Evolutionary conservation across 1,284 basidiomycete genomes (phyloP), one percentile per base, ranked within the genome.

Genomic region (Tilletia setariae): DNA sequence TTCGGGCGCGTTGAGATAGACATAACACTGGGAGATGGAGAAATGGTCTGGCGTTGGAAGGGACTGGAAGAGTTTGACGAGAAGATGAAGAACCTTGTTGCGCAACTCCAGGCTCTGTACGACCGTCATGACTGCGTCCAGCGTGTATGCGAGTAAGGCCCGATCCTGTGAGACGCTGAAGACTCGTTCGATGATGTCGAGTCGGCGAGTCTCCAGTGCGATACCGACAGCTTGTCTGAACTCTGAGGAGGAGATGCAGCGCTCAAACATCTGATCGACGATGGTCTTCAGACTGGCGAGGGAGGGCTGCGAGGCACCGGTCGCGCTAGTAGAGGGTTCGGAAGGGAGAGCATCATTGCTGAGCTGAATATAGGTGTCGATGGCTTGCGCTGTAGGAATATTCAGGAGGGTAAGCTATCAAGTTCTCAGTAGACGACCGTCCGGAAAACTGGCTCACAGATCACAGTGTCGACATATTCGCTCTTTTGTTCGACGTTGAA

Each of bases 11-110:
- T 79, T 79, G 67, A 82, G 77, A 67, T 80, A 82, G 67, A 82
- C 81, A 67, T 79, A 81, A 74, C 81, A 82, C 68, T 82, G 80
- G 21, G 79, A 76, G 61, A 81, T 80, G 71, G 78, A 79, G 66
- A 81, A 81, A 71, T 81, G 71, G 65, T 82, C 81, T 15, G 81
- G 79, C 43, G 63, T 68, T 19, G 76, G 74, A 40, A 81, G 71
- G 15, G 76, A 70, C 68, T 80, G 77, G 78, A 81, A 82, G 51
- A 82, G 76, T 63, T 76, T 69, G 67, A 82, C 80, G 44, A 82
- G 80, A n/a, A 81, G 76, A 62, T 78, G 69, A 21, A 82, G 73
- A 21, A 80, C 79, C 68, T 81, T 69, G 49, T 67, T 76, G 49
- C 78, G 75, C 35, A 76, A 70, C 66, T 79, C 75, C 43, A 77